phyloP scores from a whole-genome alignment of 306 rosid species.

The Bauhinia variegata region DNA sequence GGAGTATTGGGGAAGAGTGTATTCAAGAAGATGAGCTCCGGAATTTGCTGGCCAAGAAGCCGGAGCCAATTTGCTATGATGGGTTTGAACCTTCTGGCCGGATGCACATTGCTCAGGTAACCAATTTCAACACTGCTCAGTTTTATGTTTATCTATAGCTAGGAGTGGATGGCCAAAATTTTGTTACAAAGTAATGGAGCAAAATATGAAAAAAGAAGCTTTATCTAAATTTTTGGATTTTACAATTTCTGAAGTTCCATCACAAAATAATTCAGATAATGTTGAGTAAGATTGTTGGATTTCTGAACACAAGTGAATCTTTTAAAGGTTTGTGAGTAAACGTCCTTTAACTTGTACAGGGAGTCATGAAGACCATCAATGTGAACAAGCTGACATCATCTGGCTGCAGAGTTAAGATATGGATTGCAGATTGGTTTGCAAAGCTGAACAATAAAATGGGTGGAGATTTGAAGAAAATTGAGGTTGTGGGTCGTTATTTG shows the following conservation, averaged over 20 bases:
- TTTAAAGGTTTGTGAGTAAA: constrained; percentile 7
- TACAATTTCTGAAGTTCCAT: background rate
- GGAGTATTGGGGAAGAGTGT: constrained; percentile 89
- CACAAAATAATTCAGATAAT: too few relatives aligned
- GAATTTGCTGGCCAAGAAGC: constrained; percentile 64
- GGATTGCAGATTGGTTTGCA: constrained; percentile 97
- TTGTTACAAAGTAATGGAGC: background rate
- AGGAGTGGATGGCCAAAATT: too few relatives aligned
- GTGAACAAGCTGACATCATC: constrained; percentile 80
- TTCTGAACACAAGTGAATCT: constrained; percentile 1
- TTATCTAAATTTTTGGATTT: background rate
- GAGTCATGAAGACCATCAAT: constrained; percentile 75
- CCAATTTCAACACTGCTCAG: background rate
- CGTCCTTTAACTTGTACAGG: constrained; percentile 42
- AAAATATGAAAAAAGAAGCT: background rate
- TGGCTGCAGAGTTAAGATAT: constrained; percentile 82
- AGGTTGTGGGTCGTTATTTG: constrained; percentile 66
- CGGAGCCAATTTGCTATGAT: constrained; percentile 80
- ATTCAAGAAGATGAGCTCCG: constrained; percentile 82
- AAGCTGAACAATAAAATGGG: constrained; percentile 86
- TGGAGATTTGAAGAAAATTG: constrained; percentile 80
- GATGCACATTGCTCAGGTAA: constrained; percentile 97
- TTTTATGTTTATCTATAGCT: background rate
- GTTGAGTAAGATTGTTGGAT: background rate
- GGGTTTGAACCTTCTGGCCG: constrained; percentile 94